Evolutionary conservation across 2,329 filamentous ascomycete species (phyloP).

Genomic region (Fusarium goolgardi): DNA sequence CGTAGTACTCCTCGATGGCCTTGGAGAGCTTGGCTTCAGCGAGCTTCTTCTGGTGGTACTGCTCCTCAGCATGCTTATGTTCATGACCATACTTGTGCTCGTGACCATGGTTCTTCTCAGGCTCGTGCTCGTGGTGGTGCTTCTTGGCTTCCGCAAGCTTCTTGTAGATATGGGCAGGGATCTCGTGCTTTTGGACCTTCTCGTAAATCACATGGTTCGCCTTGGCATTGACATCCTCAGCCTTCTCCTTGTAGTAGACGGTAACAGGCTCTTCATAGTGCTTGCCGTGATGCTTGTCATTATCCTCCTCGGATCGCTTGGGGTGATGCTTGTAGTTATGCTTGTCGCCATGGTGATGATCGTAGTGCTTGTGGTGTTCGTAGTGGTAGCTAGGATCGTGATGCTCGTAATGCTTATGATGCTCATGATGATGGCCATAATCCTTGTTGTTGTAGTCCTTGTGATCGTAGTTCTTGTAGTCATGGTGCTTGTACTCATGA

Average conservation of each 20-base stretch:
- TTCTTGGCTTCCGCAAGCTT: conserved; percentile 7
- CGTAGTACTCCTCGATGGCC: conserved; percentile 14
- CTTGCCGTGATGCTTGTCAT: background rate
- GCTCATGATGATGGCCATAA: background rate
- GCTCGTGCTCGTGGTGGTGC: background rate
- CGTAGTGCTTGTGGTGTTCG: conserved; percentile 12
- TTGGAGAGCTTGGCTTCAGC: conserved; percentile 7
- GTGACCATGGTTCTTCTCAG: conserved; percentile 1
- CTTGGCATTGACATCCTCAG: conserved; percentile 2
- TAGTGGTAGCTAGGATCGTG: background rate
- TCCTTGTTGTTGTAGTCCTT: background rate
- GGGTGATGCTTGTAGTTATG: conserved; percentile 16
- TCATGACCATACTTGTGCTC: background rate
- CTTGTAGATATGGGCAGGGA: background rate
- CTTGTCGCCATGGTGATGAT: conserved; percentile 9
- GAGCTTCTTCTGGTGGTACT: background rate
- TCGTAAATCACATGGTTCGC: conserved; percentile 8
- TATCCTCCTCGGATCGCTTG: conserved; percentile 11
- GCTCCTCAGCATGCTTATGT: background rate
- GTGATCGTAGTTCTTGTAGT: background rate
- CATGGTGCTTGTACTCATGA: background rate
- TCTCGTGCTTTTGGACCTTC: conserved; percentile 11
- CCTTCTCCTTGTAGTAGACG: conserved; percentile 15
- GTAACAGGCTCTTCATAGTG: conserved; percentile 2
- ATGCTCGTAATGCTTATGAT: background rate